Conservation (phyloP, 306 rosid genomes). For the Vigna trinervia region DNA sequence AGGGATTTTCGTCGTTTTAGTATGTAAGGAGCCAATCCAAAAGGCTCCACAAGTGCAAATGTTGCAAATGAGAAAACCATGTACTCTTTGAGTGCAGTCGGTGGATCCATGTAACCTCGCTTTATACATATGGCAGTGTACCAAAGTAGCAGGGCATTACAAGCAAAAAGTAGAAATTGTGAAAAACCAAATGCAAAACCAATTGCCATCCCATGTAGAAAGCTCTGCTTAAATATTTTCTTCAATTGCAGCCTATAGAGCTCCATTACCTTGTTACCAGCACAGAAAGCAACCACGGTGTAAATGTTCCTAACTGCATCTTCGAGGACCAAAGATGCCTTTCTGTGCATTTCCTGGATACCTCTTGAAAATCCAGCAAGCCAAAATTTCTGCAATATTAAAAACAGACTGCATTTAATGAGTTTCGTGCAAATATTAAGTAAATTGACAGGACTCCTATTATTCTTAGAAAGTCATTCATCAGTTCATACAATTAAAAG, state of each 20-base stretch:
- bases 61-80: conserved; percentile 99
- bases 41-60: conserved; percentile 98
- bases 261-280: conserved; percentile 99
- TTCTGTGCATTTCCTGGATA: conserved; percentile 99
- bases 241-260: conserved; percentile 89
- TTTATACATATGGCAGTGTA: conserved; percentile 76
- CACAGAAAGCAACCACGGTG: conserved; percentile 99
- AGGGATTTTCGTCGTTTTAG: conserved; percentile 98
- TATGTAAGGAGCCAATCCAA: conserved; percentile 98
- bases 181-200: conserved; percentile 98
- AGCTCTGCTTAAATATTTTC: conserved; percentile 90
- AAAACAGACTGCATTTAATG: conserved; percentile 31
- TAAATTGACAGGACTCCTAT: conserved; percentile 14
- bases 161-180: conserved; percentile 96
- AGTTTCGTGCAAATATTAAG: conserved; percentile 27
- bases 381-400: conserved; percentile 89
- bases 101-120: conserved; percentile 48
- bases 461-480: conserved; percentile 35
- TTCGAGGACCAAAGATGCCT: conserved; percentile 99
- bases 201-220: conserved; percentile 95
- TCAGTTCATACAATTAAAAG: conserved; percentile 10
- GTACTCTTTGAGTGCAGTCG: conserved; percentile 90
- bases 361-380: conserved; percentile 99
- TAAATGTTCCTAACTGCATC: conserved; percentile 98
- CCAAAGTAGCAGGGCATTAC: conserved; percentile 99